Percentiles rank a stretch among this genome's conserved stretches.
Conservation (phyloP, 768 basidiomycete species). For the Rossbeevera mucosa region DNA sequence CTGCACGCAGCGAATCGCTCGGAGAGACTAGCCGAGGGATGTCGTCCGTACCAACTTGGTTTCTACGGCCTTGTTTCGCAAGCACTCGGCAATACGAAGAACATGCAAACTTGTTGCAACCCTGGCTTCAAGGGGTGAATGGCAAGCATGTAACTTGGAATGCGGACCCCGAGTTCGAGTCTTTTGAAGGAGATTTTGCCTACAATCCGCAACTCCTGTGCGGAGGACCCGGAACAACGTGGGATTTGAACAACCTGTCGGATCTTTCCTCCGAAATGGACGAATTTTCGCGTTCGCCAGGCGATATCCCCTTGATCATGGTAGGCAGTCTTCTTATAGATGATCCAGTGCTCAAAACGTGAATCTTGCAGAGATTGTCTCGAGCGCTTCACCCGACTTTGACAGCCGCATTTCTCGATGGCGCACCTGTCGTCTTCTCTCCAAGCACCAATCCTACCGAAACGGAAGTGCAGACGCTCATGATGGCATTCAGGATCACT, state of each 20-base stretch:
- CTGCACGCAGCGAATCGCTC: constrained; percentile 13
- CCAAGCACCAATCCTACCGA: constrained; percentile 57
- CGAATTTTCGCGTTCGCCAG: constrained; percentile 10
- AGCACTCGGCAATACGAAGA: constrained; percentile 45
- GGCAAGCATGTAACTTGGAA: constrained; percentile 25
- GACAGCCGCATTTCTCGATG: constrained; percentile 81
- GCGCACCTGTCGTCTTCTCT: constrained; percentile 76
- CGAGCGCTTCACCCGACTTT: constrained; percentile 74
- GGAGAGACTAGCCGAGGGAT: constrained; percentile 9
- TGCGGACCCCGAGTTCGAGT: constrained; percentile 21
- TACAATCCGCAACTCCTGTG: constrained; percentile 20
- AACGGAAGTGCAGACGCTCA: constrained; percentile 55
- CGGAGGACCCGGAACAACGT: constrained; percentile 16
- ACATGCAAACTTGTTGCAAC: constrained; percentile 47
- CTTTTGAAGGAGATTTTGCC: constrained; percentile 29
- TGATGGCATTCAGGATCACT: constrained; percentile 54
- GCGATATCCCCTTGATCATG: constrained; percentile 22
- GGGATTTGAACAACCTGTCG: constrained; percentile 35
- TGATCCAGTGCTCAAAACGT: constrained; percentile 11
- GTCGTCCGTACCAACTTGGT: constrained; percentile 51
- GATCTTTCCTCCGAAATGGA: constrained; percentile 17
- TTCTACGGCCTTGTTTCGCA: constrained; percentile 56
- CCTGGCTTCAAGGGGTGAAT: constrained; percentile 9
- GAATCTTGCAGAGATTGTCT: constrained; percentile 54
- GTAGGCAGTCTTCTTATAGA: constrained; percentile 20